phyloP scores from a whole-genome alignment of 2,329 filamentous ascomycete species.

The Colletotrichum tamarilloi region DNA sequence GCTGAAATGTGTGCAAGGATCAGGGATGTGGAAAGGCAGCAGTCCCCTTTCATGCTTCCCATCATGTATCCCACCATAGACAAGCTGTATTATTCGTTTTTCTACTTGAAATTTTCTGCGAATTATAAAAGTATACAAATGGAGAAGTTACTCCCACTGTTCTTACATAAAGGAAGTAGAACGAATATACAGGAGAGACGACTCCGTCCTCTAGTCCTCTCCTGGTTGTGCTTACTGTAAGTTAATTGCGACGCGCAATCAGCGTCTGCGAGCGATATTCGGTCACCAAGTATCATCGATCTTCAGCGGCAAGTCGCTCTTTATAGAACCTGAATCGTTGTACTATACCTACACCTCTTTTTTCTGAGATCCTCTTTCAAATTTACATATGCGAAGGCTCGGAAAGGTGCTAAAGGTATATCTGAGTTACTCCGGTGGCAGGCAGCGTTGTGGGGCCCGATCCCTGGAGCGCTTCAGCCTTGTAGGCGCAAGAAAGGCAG shows the following conservation, averaged over 20 bases:
- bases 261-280: no score
- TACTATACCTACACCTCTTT: background rate
- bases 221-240: background rate
- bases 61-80: background rate
- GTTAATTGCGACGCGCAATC: no score
- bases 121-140: no score
- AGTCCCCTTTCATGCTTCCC: background rate
- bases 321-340: background rate
- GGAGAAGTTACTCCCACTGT: no score
- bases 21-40: background rate
- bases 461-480: conserved; percentile 44
- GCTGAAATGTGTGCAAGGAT: background rate
- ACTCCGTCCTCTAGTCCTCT: background rate
- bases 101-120: no score
- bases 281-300: no score
- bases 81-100: no score
- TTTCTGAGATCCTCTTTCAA: background rate
- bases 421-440: background rate
- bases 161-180: background rate
- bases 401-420: background rate
- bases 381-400: background rate
- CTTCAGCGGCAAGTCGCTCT: no score
- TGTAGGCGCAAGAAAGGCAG: conserved; percentile 39
- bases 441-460: background rate
- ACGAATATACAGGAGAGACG: background rate